Base-by-base conservation (phyloP, 2,329 filamentous ascomycete genomes). In the Aspergillus persii region DNA sequence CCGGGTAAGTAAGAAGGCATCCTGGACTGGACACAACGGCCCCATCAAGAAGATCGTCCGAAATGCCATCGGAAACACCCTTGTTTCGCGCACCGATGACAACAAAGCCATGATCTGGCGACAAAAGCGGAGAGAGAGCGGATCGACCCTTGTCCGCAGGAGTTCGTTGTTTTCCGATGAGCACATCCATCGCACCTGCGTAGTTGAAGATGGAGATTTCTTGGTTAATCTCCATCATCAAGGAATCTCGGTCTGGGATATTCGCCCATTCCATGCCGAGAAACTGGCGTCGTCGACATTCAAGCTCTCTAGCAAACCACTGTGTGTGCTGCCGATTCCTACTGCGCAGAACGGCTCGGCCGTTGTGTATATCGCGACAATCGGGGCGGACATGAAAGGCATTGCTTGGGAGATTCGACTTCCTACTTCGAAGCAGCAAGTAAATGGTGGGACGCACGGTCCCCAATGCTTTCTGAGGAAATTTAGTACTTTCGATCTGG, bases 91-190 rank as follows among this genome's bases (percentile, higher is more conserved):
- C 54, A 96, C 93, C 0, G 83, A 86, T 60, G 82, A 87, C 48
- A 90, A 91, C 60, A 91, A 96, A 72, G 89, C 88, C 58, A 87
- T 94, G 64, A 84, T 97, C 3, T 97, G 93, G 93, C 86, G 84
- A 61, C 90, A 96, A 71, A 77, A 81, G 56, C 74, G 78, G 46
- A 78, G 78, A 39, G 77, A 79, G 53, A 75, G 70, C 50, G 81
- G 81, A 31, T 81, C 83, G 52, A 83, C 80, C 9, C 79, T 95
- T 8, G 77, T 84, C 46, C 85, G 88, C 5, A 86, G 90, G 68
- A 92, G 88, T 64, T 81, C 85, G 3, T 86, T 96, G 50, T 82
- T 83, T 3, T 85, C 88, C 41, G 80, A 81, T 26, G 86, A 88
- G 31, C 87, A 91, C 65, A 92, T 96, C 51, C 89, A 91, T 72